These are phyloP conservation scores for Zygoascus biomembranicola DNA, from an alignment of 805 yeast species.

Conservation along the genomic window DNA sequence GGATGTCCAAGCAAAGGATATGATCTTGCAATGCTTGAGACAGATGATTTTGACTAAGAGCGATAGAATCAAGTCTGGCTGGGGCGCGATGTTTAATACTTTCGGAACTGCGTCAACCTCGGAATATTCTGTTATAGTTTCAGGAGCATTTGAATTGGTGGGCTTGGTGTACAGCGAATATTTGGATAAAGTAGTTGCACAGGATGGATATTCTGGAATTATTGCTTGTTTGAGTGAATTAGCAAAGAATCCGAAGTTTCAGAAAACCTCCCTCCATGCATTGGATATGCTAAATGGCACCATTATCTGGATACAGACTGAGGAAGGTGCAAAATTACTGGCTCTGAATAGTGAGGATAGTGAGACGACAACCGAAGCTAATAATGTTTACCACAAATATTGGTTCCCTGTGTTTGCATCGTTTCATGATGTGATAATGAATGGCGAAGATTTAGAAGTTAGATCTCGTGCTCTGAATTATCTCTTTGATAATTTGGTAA, in stretches of 20 bases:
- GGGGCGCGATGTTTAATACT: slow-evolving; percentile 82
- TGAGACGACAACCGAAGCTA: not conserved
- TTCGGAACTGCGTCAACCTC: slow-evolving; percentile 66
- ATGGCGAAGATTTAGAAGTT: slow-evolving; percentile 89
- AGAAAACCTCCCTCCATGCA: slow-evolving; percentile 71
- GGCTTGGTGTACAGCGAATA: slow-evolving; percentile 54
- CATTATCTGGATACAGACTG: slow-evolving; percentile 39
- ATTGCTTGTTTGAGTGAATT: slow-evolving; percentile 70
- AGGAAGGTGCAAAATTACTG: not conserved
- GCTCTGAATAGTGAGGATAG: slow-evolving; percentile 23
- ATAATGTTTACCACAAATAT: slow-evolving; percentile 31
- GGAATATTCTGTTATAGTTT: slow-evolving; percentile 39
- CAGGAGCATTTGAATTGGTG: slow-evolving; percentile 55
- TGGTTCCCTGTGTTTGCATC: slow-evolving; percentile 88
- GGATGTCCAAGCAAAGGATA: slow-evolving; percentile 65
- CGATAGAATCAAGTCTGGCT: slow-evolving; percentile 75
- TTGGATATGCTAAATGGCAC: slow-evolving; percentile 62
- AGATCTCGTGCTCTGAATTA: slow-evolving; percentile 79
- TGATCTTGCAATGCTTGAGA: slow-evolving; percentile 83
- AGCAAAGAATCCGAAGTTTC: slow-evolving; percentile 78
- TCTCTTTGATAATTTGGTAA: slow-evolving; percentile 72
- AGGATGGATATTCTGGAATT: slow-evolving; percentile 59
- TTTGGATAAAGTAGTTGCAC: slow-evolving; percentile 53
- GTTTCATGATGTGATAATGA: slow-evolving; percentile 83
- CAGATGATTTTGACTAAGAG: slow-evolving; percentile 78